These are phyloP conservation scores for Leccinum ochraceum DNA, from an alignment of 768 basidiomycete species.

Conservation along the genomic window DNA sequence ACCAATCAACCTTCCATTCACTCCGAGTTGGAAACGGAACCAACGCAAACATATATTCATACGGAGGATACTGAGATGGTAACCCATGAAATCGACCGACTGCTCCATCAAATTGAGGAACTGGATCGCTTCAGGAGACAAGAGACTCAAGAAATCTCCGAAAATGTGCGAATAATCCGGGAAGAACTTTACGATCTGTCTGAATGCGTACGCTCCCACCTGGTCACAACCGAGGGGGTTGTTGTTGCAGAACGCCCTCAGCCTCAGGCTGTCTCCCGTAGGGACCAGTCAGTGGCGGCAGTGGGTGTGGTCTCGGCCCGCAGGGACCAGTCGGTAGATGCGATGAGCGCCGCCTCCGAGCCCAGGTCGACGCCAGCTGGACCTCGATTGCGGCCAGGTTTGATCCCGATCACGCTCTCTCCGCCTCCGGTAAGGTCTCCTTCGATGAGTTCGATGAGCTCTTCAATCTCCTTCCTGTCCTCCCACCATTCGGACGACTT, in stretches of 20 bases:
- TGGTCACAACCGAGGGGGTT: conserved; percentile 23
- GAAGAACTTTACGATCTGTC: conserved; percentile 68
- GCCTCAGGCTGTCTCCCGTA: conserved; percentile 20
- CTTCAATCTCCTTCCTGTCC: no score
- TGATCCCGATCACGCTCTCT: neutral
- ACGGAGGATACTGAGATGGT: conserved; percentile 42
- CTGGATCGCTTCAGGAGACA: conserved; percentile 61
- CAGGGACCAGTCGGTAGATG: conserved; percentile 48
- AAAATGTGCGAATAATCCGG: conserved; percentile 69
- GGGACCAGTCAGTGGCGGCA: conserved; percentile 48
- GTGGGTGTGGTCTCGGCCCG: conserved; percentile 39
- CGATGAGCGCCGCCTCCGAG: conserved; percentile 42
- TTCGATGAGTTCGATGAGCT: no score
- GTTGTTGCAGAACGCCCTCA: conserved; percentile 16
- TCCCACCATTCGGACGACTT: conserved; percentile 13
- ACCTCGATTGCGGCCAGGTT: conserved; percentile 25
- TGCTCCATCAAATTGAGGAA: conserved; percentile 60
- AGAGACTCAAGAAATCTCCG: conserved; percentile 64
- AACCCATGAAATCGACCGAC: conserved; percentile 52
- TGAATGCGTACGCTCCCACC: conserved; percentile 49
- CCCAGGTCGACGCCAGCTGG: conserved; percentile 28
- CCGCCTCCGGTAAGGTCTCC: no score
- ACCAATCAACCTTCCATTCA: conserved; percentile 50
- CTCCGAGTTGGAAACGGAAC: conserved; percentile 45
- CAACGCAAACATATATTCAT: conserved; percentile 36